These are phyloP conservation scores for Durotheca rogersii DNA, from an alignment of 495 filamentous ascomycete genomes.

Conservation along the genomic window DNA sequence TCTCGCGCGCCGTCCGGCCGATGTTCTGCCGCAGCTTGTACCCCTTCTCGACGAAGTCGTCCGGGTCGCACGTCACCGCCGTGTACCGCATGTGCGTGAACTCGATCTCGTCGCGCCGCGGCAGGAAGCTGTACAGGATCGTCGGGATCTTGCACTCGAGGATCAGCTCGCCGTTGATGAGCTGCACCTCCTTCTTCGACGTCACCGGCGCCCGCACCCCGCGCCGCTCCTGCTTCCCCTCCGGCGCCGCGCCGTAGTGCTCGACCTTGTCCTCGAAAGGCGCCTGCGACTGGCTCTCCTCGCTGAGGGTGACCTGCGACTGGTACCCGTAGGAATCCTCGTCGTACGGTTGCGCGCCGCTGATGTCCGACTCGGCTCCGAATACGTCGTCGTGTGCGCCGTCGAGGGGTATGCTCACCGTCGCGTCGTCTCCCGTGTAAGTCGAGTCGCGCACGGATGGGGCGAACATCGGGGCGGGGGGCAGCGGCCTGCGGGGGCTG, in stretches of 20 bases:
- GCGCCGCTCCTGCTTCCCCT: conserved; percentile 77
- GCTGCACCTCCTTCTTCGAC: conserved; percentile 87
- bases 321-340: conserved; percentile 66
- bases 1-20: conserved; percentile 80
- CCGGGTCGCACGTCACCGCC: conserved; percentile 97
- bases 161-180: conserved; percentile 96
- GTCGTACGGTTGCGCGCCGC: conserved; percentile 40
- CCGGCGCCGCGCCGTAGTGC: conserved; percentile 86
- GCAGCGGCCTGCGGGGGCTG: conserved; percentile 82
- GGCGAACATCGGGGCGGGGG: conserved; percentile 83
- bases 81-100: conserved; percentile 99
- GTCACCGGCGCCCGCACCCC: conserved; percentile 84
- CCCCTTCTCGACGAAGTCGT: conserved; percentile 83
- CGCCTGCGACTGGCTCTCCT: conserved; percentile 35
- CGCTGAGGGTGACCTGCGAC: conserved; percentile 52
- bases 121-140: conserved; percentile 92
- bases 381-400: conserved; percentile 72
- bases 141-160: conserved; percentile 99
- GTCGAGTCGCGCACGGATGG: conserved; percentile 40
- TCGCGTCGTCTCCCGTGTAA: conserved; percentile 54
- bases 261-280: conserved; percentile 61
- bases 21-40: conserved; percentile 98
- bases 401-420: conserved; percentile 60
- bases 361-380: conserved; percentile 57
- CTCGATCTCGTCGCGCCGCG: conserved; percentile 86